Percentiles rank a stretch among this genome's conserved stretches.
Evolutionary conservation across 148 eudicot species (phyloP).

Genomic region (Camellia sinensis): DNA sequence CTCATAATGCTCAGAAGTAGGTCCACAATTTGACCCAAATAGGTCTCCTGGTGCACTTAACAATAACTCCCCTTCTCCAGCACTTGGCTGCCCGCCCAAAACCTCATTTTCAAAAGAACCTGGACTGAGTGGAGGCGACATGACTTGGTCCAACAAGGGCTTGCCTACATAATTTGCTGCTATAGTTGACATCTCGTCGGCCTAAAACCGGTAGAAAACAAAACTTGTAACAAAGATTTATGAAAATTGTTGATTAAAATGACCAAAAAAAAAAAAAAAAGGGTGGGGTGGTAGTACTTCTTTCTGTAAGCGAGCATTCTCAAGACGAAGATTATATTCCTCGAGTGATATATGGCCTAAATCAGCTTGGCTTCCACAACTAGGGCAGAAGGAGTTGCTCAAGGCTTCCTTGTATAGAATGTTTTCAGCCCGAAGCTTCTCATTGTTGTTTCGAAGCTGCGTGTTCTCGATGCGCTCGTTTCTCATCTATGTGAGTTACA

Average conservation of each 20-base stretch:
- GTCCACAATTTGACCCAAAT: conserved; percentile 28
- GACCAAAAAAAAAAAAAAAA: neutral
- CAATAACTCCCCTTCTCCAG: conserved; percentile 16
- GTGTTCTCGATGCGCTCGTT: conserved; percentile 42
- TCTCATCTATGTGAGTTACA: conserved; percentile 25
- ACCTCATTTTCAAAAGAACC: conserved; percentile 11
- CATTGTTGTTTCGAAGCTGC: conserved; percentile 42
- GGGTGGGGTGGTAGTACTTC: conserved; percentile 26
- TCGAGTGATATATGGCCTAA: conserved; percentile 37
- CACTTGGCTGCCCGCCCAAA: neutral
- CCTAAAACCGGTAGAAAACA: conserved; percentile 3
- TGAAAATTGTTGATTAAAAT: neutral
- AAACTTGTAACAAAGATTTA: neutral
- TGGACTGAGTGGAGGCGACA: conserved; percentile 14
- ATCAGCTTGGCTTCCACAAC: conserved; percentile 38
- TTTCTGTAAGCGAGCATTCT: conserved; percentile 41
- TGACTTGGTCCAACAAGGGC: neutral
- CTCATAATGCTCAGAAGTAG: conserved; percentile 23
- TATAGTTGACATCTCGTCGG: conserved; percentile 23
- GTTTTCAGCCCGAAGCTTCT: conserved; percentile 44
- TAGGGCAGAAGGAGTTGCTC: conserved; percentile 33
- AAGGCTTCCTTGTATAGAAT: conserved; percentile 38
- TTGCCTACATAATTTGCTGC: conserved; percentile 28
- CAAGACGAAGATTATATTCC: conserved; percentile 38
- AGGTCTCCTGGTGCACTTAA: conserved; percentile 23